Evolutionary conservation across 164 flowering plant genomes (phyloP).

Genomic region (Protea cynaroides): DNA sequence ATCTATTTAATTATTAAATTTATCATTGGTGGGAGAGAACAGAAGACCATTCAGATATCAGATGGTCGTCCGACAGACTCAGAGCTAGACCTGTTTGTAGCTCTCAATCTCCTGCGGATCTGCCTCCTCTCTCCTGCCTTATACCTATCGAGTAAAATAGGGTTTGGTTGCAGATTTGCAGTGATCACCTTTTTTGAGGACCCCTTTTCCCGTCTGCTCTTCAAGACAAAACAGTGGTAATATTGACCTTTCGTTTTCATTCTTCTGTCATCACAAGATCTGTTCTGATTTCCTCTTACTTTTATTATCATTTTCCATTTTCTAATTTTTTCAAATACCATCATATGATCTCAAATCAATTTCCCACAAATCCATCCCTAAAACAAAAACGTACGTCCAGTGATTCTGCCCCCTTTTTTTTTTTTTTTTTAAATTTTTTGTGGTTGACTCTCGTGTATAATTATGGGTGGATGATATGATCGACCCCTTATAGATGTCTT

Average conservation of each 20-base stretch:
- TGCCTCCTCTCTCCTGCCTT: not conserved
- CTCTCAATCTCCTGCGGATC: not conserved
- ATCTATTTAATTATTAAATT: not conserved
- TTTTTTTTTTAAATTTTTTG: too few relatives aligned
- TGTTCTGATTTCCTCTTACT: not conserved
- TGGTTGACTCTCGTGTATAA: too few relatives aligned
- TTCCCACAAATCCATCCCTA: too few relatives aligned
- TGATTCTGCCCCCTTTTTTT: too few relatives aligned
- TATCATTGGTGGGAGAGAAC: not conserved
- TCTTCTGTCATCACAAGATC: too few relatives aligned
- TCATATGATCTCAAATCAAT: too few relatives aligned
- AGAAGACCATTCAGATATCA: not conserved
- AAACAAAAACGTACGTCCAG: too few relatives aligned
- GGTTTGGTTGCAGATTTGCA: too few relatives aligned
- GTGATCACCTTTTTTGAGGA: not conserved
- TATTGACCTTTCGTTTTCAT: not conserved
- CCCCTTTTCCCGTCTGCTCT: not conserved
- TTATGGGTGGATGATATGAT: too few relatives aligned
- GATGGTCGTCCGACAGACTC: too few relatives aligned
- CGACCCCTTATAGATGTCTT: too few relatives aligned
- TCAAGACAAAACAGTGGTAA: not conserved
- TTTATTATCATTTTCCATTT: not conserved
- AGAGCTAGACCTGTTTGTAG: not conserved
- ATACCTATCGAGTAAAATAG: not conserved
- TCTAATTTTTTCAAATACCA: not conserved